These are phyloP conservation scores for Aspergillus persii DNA, from an alignment of 2,329 filamentous ascomycete genomes.

Conservation along the genomic window DNA sequence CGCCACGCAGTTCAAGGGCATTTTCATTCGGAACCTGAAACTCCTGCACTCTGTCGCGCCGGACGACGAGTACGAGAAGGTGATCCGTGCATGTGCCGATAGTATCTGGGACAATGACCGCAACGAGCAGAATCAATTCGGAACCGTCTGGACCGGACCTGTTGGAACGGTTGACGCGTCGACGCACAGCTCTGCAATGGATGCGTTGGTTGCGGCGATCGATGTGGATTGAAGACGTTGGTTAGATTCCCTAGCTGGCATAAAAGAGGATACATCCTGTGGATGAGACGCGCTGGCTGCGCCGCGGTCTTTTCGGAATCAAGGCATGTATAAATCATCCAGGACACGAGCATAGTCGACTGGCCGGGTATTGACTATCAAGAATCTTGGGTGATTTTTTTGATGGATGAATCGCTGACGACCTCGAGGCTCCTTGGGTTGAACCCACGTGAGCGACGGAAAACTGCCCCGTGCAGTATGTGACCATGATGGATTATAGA, in stretches of 20 bases:
- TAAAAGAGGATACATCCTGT: background rate
- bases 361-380: background rate
- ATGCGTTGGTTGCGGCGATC: constrained; percentile 63
- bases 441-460: background rate
- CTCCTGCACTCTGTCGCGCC: constrained; percentile 55
- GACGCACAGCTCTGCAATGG: constrained; percentile 65
- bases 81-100: constrained; percentile 62
- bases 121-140: constrained; percentile 51
- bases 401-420: background rate
- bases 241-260: background rate
- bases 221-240: background rate
- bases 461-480: background rate
- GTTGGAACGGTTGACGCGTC: constrained; percentile 54
- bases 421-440: background rate
- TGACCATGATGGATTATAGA: background rate
- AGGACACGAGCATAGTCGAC: background rate
- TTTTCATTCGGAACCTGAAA: constrained; percentile 65
- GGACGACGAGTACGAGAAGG: constrained; percentile 49
- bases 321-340: background rate
- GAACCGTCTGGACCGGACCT: constrained; percentile 66
- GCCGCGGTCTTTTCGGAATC: background rate
- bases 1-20: constrained; percentile 68
- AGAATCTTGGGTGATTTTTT: background rate
- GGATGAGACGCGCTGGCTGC: background rate
- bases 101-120: constrained; percentile 64